Evolutionary conservation across 352 stramenopile species (phyloP).

Genomic region (Halophytophthora polymorphica): DNA sequence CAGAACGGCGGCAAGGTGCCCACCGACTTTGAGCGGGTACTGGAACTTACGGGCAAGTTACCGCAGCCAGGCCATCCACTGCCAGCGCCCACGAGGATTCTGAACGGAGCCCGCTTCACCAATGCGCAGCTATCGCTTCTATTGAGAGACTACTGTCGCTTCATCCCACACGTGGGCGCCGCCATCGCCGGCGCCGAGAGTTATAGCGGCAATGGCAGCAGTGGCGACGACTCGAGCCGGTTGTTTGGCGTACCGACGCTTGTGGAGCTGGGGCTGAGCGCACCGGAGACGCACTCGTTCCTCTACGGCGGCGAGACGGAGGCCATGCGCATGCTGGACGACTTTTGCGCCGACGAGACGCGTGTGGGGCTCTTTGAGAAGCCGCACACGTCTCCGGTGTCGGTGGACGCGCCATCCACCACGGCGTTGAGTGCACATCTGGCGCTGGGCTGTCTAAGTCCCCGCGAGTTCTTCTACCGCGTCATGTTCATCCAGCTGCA

Average conservation of each 20-base stretch:
- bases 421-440: conserved; percentile 94
- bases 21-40: conserved; percentile 50
- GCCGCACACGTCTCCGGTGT: conserved; percentile 90
- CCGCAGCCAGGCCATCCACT: conserved; percentile 48
- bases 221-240: conserved; percentile 1
- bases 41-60: conserved; percentile 54
- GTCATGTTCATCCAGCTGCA: conserved; percentile 88
- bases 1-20: conserved; percentile 40
- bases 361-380: conserved; percentile 95
- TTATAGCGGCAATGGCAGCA: neutral
- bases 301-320: conserved; percentile 55
- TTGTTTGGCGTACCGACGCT: conserved; percentile 45
- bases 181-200: conserved; percentile 25
- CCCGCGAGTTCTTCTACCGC: conserved; percentile 72
- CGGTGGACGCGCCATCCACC: conserved; percentile 84
- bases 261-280: conserved; percentile 31
- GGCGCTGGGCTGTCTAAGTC: conserved; percentile 86
- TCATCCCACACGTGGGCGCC: conserved; percentile 6
- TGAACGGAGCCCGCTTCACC: conserved; percentile 14
- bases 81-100: conserved; percentile 24
- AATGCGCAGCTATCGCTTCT: conserved; percentile 28
- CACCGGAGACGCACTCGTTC: conserved; percentile 36
- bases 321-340: conserved; percentile 44
- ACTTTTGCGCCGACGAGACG: conserved; percentile 55
- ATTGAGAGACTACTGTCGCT: conserved; percentile 25